phyloP scores from a whole-genome alignment of 177 flowering plant genomes.

The Vitis hybrid region DNA sequence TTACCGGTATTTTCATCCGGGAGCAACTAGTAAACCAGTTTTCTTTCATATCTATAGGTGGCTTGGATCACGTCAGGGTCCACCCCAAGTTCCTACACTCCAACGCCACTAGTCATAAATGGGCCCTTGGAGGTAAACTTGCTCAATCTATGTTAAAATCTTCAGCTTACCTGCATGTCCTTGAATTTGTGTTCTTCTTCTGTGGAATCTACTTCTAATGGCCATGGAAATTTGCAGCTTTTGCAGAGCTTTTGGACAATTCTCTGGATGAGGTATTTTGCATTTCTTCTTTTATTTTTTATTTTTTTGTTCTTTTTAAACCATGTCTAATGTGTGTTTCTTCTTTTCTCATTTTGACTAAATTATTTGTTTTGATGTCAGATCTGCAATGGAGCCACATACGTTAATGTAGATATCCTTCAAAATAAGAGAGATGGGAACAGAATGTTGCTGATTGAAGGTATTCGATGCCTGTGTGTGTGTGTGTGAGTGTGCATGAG shows the following conservation, averaged over 20 bases:
- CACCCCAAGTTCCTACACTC: conserved; percentile 83
- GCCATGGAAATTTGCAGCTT: conserved; percentile 46
- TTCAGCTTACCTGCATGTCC: background rate
- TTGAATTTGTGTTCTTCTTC: background rate
- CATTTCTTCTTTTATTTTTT: background rate
- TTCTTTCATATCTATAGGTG: conserved; percentile 19
- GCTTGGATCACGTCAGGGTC: conserved; percentile 79
- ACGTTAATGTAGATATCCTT: conserved; percentile 45
- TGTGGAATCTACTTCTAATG: background rate
- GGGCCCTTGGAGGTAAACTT: conserved; percentile 75
- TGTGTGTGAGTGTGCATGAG: too few species aligned
- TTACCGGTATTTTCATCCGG: too few species aligned
- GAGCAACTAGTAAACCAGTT: too few species aligned
- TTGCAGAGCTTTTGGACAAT: conserved; percentile 88
- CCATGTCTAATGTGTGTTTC: background rate
- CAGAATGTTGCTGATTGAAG: conserved; percentile 70
- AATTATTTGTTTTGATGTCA: background rate
- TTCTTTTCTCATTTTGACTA: background rate
- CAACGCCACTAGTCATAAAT: conserved; percentile 84
- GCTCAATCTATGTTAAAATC: background rate
- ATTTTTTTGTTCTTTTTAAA: background rate
- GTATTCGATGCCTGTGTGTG: conserved; percentile 24
- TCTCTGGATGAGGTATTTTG: conserved; percentile 48
- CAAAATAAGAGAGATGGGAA: conserved; percentile 50
- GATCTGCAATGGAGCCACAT: too few species aligned